phyloP scores from a whole-genome alignment of 1,139 yeast species.

The Magnusiomyces ingens region DNA sequence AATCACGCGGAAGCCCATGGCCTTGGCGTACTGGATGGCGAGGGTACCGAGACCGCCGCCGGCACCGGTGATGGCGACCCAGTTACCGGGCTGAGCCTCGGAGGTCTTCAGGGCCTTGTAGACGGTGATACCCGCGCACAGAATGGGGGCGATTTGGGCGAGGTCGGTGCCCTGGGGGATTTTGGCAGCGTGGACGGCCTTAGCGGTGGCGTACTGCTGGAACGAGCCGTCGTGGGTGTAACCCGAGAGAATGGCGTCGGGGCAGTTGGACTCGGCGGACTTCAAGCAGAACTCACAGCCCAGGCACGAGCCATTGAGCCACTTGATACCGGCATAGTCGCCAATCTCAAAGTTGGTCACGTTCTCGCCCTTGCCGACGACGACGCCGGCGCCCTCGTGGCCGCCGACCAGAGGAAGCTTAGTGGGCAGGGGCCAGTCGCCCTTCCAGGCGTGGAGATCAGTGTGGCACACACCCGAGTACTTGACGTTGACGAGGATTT shows the following conservation, averaged over 20 bases:
- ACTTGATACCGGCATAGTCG: conserved; percentile 70
- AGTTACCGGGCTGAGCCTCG: conserved; percentile 58
- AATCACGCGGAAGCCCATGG: conserved; percentile 72
- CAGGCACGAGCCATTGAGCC: conserved; percentile 66
- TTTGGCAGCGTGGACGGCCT: conserved; percentile 78
- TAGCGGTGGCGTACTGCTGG: conserved; percentile 82
- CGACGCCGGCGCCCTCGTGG: conserved; percentile 83
- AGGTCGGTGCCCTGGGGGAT: conserved; percentile 65
- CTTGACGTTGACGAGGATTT: conserved; percentile 52
- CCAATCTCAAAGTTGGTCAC: conserved; percentile 69
- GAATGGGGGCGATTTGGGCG: conserved; percentile 67
- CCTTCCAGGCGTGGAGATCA: conserved; percentile 65
- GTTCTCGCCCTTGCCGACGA: conserved; percentile 60
- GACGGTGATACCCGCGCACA: conserved; percentile 79
- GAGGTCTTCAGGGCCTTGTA: conserved; percentile 77
- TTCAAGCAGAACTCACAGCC: conserved; percentile 66
- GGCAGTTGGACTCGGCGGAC: conserved; percentile 65
- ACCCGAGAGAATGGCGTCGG: conserved; percentile 63
- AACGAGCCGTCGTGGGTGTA: conserved; percentile 78
- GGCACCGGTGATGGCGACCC: conserved; percentile 79
- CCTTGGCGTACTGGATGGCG: conserved; percentile 75
- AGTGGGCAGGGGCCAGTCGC: conserved; percentile 60
- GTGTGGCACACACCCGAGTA: conserved; percentile 65
- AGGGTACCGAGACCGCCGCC: conserved; percentile 81
- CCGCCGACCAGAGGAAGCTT: conserved; percentile 72